Base-by-base conservation (phyloP, 495 filamentous ascomycete species). In the Penicillium daleae region DNA sequence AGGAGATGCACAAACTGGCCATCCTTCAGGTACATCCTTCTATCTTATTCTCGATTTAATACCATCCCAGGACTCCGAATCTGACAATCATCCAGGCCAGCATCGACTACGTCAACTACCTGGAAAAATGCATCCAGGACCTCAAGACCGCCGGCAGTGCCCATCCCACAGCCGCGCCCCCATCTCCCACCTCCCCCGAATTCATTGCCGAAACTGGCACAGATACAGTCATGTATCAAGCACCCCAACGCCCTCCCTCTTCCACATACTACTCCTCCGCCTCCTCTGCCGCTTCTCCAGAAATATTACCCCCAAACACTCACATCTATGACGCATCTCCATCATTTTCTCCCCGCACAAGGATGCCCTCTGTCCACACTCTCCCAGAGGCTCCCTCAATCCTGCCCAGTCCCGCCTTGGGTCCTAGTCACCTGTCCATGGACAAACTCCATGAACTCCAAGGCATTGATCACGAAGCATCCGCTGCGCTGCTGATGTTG, bases 1-100 rank as follows among this genome's bases (percentile, higher is more conserved):
- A 91, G 61, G 93, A 97, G 69, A 99, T 99, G 95, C 95, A 99
- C 76, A 99, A 99, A 80, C 82, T 99, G 52, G 93, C 92, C 2
- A 97, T 99, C 63, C 80, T 99, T 51, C 92, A 97, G 87, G 95
- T 95, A 76, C 59, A 82, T 75, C 49, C 29, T 12, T 17, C n/a
- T 22, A 17, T 17, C 6, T 7, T 4, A 6, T 17, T 1, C n/a
- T 24, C n/a, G 3, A 21, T 15, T 15, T 4, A 13, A 26, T 22
- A 10, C 22, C 22, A 46, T 24, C 44, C 15, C 2, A 4, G n/a
- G n/a, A n/a, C n/a, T n/a, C n/a, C n/a, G n/a, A n/a, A 42, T 24
- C 26, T 15, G 54, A 58, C 37, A 52, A 21, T 15, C 15, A 17
- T 26, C 53, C 21, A 97, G 93, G 90, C 95, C 21, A 96, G 92